Conservation (phyloP, 768 basidiomycete species). For the Lentinula detonsa region DNA sequence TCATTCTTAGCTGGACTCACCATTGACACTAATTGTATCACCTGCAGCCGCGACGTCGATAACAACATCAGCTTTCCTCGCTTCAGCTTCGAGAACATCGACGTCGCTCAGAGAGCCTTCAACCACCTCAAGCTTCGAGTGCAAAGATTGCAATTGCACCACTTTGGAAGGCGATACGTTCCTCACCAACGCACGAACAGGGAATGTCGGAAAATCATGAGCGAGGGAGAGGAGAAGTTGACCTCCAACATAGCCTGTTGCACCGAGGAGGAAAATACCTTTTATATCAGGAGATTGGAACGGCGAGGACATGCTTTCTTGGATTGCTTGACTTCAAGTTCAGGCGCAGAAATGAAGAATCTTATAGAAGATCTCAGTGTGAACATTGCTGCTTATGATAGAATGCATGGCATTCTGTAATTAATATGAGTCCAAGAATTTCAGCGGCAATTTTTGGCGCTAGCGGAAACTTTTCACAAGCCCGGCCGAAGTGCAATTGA, state of each 20-base stretch:
- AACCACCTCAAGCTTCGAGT: constrained; percentile 26
- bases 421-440: too few relatives aligned
- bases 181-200: constrained; percentile 30
- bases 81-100: constrained; percentile 27
- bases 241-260: constrained; percentile 37
- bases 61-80: constrained; percentile 28
- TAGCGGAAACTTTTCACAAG: too few relatives aligned
- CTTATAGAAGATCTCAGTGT: too few relatives aligned
- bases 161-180: constrained; percentile 22
- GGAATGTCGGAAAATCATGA: constrained; percentile 23
- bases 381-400: too few relatives aligned
- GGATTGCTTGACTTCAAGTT: too few relatives aligned
- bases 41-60: constrained; percentile 37
- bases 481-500: too few relatives aligned
- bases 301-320: too few relatives aligned
- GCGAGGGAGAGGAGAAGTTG: constrained; percentile 29
- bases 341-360: too few relatives aligned
- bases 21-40: constrained; percentile 24
- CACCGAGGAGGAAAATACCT: constrained; percentile 35
- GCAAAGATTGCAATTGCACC: constrained; percentile 22
- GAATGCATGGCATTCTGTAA: too few relatives aligned
- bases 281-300: neutral
- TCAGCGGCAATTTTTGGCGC: too few relatives aligned
- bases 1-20: constrained; percentile 13
- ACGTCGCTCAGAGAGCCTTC: constrained; percentile 33